Conservation (phyloP, 1,284 basidiomycete species). For the Fomitopsis pinicola region DNA sequence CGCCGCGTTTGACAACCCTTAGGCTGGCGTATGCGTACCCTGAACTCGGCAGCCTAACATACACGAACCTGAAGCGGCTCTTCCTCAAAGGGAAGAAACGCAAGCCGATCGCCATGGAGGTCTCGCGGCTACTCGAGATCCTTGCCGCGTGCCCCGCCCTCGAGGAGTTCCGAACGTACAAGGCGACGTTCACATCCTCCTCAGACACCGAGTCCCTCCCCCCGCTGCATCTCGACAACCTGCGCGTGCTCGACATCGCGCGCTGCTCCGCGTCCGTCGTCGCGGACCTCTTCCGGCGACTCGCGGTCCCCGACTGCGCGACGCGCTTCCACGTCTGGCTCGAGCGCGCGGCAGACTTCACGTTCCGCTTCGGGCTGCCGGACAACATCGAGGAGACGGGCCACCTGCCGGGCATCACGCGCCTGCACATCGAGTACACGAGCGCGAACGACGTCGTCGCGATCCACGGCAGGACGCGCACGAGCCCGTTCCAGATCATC, state of each 20-base stretch:
- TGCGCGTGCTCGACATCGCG: constrained; percentile 22
- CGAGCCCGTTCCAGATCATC: constrained; percentile 23
- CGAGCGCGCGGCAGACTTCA: constrained; percentile 25
- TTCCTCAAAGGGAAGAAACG: constrained; percentile 26
- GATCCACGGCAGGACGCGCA: constrained; percentile 18
- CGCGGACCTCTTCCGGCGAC: constrained; percentile 19
- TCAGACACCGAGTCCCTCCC: constrained; percentile 16
- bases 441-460: constrained; percentile 27
- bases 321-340: constrained; percentile 23
- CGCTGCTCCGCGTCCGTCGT: constrained; percentile 20
- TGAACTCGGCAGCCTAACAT: constrained; percentile 13
- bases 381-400: constrained; percentile 18
- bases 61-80: constrained; percentile 18
- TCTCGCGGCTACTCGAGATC: constrained; percentile 23
- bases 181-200: constrained; percentile 20
- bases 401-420: constrained; percentile 22
- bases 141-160: constrained; percentile 23
- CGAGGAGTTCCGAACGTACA: constrained; percentile 21
- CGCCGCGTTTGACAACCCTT: constrained; percentile 21
- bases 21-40: constrained; percentile 24
- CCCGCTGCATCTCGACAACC: constrained; percentile 19
- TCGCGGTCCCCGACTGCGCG: constrained; percentile 24
- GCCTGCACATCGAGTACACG: constrained; percentile 21
- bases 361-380: constrained; percentile 25
- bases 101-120: constrained; percentile 18